Evolutionary conservation across 2,329 filamentous ascomycete genomes (phyloP), one percentile per base, ranked within the genome.

Genomic region (Colletotrichum cuscutae): DNA sequence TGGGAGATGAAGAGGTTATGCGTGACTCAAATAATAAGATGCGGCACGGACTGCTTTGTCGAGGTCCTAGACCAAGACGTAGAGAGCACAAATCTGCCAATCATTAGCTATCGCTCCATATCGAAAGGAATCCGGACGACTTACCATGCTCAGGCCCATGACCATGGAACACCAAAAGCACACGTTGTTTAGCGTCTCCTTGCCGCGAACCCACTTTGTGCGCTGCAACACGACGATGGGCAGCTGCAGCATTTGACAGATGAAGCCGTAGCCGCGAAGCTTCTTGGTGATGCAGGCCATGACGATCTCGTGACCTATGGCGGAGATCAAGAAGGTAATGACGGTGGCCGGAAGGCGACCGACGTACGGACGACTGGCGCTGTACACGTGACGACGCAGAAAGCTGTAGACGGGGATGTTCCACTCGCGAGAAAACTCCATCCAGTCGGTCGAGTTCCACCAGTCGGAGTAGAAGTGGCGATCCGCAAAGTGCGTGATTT

Each of bases 261-360:
- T 79, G 80, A 98, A 97, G 11, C 96, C 97, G 80, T 98, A 99
- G 13, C 97, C 97, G 49, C 97, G 87, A 58, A 98, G 87, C 85
- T 99, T 98, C 87, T 98, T 96, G 30, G 95, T 98, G 81, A 99
- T 98, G 82, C 96, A 98, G 8, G 94, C 95, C 94, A 99, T 97
- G 78, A 99, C 94, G 70, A 99, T 89, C 83, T 99, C 97, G 80
- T 98, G 97, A 19, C 95, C 95, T 26, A 97, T 80, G 46, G 97
- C 94, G 72, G 92, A 95, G 78, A 98, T 93, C 70, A 98, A 84
- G 80, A 99, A 98, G 0, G 97, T 98, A 76, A 98, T 94, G 74
- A 95, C 84, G 30, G 95, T 98, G 30, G 97, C 95, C 69, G 93
- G 87, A 19, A 89, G 88, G 70, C 92, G 91, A 24, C 94, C 95